phyloP scores from a whole-genome alignment of 257 asterid species.

The Paulownia fortunei region DNA sequence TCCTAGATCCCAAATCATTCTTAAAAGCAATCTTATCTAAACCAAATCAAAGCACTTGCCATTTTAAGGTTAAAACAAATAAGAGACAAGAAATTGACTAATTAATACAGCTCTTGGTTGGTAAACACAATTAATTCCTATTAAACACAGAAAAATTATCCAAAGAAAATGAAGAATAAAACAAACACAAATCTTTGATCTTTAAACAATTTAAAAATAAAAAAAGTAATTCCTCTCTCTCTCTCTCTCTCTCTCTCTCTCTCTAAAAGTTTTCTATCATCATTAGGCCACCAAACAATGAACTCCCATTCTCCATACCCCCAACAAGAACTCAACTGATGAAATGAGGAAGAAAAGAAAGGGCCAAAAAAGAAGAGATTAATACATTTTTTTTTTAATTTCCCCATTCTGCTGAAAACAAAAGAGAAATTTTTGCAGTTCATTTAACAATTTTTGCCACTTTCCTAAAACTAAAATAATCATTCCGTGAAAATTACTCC shows the following conservation, averaged over 20 bases:
- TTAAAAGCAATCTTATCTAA: not conserved
- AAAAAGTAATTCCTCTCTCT: not conserved
- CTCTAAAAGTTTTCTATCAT: slow-evolving; percentile 3
- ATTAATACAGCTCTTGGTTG: slow-evolving; percentile 11
- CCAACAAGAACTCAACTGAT: slow-evolving; percentile 16
- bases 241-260: not conserved
- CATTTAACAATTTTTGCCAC: slow-evolving; percentile 18
- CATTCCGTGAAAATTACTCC: slow-evolving; percentile 45
- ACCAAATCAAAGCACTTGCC: not conserved
- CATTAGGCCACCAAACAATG: slow-evolving; percentile 32
- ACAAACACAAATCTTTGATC: not conserved
- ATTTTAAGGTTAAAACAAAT: not conserved
- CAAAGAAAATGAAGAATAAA: not conserved
- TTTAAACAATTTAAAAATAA: not conserved
- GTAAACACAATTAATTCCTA: not conserved
- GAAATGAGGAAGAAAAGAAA: not conserved
- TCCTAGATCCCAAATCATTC: not conserved
- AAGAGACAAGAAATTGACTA: not conserved
- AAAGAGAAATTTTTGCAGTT: slow-evolving; percentile 27
- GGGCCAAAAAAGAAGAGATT: not conserved
- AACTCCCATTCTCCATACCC: slow-evolving; percentile 12
- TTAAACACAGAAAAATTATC: not conserved
- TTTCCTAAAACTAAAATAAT: slow-evolving; percentile 19
- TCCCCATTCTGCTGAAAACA: slow-evolving; percentile 27
- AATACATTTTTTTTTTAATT: not conserved